Conservation (phyloP, 2,329 filamentous ascomycete genomes). For the Zelopaecilomyces penicillatus region DNA sequence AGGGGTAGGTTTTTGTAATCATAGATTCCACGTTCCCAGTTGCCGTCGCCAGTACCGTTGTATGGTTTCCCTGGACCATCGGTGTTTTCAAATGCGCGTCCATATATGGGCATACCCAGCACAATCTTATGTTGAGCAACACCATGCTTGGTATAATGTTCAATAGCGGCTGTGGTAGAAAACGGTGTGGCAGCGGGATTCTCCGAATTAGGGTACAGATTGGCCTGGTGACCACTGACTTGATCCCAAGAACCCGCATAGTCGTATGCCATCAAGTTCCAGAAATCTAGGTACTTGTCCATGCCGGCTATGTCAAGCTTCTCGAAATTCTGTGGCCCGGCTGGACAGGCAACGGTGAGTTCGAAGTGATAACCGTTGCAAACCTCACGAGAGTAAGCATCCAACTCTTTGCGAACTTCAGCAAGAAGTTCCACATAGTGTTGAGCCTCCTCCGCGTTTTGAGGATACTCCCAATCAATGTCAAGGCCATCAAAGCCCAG, state of each 20-base stretch:
- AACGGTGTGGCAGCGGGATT: conserved; percentile 67
- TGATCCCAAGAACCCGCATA: conserved; percentile 76
- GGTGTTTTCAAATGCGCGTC: conserved; percentile 74
- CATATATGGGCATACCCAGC: conserved; percentile 87
- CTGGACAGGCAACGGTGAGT: conserved; percentile 56
- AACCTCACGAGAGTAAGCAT: conserved; percentile 43
- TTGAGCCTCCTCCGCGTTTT: conserved; percentile 43
- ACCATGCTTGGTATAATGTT: conserved; percentile 58
- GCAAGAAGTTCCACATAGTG: conserved; percentile 52
- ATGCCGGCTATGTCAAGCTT: conserved; percentile 55
- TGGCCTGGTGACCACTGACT: conserved; percentile 68
- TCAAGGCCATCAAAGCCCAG: conserved; percentile 69
- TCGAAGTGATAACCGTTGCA: conserved; percentile 46
- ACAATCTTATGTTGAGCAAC: conserved; percentile 68
- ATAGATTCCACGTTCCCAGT: conserved; percentile 77
- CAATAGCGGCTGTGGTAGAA: conserved; percentile 61
- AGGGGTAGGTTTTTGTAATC: conserved; percentile 83
- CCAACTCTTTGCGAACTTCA: conserved; percentile 48
- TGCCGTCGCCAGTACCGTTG: conserved; percentile 66
- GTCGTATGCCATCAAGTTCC: conserved; percentile 85
- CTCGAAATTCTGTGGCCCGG: conserved; percentile 53
- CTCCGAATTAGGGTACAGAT: conserved; percentile 53
- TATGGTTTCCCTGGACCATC: conserved; percentile 63
- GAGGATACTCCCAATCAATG: conserved; percentile 62
- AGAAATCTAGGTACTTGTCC: conserved; percentile 62